A percentile compares a stretch with the other conserved stretches of the same genome.
Evolutionary conservation across 2,329 filamentous ascomycete species (phyloP).

Genomic region (Botrytis cinerea): DNA sequence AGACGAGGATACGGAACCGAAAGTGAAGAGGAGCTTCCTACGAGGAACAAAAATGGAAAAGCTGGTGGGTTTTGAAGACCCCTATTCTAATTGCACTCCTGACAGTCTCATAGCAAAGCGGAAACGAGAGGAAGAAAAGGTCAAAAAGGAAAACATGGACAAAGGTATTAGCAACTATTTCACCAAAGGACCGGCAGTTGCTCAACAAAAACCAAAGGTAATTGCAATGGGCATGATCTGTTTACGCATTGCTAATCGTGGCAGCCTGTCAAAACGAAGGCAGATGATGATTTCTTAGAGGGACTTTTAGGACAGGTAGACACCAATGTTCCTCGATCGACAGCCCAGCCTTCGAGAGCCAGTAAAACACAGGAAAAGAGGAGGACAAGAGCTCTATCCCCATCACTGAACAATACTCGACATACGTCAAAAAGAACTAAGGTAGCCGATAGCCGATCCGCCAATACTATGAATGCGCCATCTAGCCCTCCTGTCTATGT

Average conservation of each 20-base stretch:
- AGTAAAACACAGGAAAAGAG: constrained; percentile 75
- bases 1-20: constrained; percentile 69
- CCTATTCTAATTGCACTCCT: neutral
- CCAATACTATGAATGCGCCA: constrained; percentile 37
- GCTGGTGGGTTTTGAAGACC: constrained; percentile 33
- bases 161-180: constrained; percentile 95
- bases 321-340: constrained; percentile 65
- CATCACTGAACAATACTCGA: constrained; percentile 57
- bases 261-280: constrained; percentile 76
- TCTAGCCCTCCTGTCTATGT: constrained; percentile 50
- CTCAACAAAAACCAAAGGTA: constrained; percentile 81
- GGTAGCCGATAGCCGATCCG: constrained; percentile 49
- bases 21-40: constrained; percentile 65
- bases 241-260: constrained; percentile 34
- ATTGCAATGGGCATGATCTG: neutral
- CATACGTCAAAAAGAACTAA: constrained; percentile 59
- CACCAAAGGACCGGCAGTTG: constrained; percentile 67
- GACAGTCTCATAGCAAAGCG: constrained; percentile 65
- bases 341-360: constrained; percentile 62
- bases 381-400: constrained; percentile 79
- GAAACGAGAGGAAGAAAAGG: constrained; percentile 82
- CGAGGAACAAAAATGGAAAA: constrained; percentile 54
- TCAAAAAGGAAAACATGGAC: constrained; percentile 83
- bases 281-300: constrained; percentile 84
- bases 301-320: constrained; percentile 87